Percentiles rank a stretch among this genome's conserved stretches.
These are phyloP conservation scores for Botrytis fragariae DNA, from an alignment of 2,329 filamentous ascomycete genomes.

Conservation along the genomic window DNA sequence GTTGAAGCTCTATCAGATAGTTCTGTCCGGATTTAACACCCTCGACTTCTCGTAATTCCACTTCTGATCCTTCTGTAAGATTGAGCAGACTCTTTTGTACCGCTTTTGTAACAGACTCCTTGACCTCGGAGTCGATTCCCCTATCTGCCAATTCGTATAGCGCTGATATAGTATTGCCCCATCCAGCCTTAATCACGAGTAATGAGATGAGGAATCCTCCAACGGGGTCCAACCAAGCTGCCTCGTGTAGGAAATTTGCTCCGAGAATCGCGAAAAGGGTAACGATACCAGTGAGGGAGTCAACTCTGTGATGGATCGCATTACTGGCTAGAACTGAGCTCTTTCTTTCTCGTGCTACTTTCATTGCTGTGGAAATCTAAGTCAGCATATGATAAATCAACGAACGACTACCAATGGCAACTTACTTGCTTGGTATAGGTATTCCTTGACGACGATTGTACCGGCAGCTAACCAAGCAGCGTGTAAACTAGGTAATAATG, in stretches of 20 bases:
- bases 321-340: slow-evolving; percentile 96
- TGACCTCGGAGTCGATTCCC: slow-evolving; percentile 81
- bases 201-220: slow-evolving; percentile 89
- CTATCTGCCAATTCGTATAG: slow-evolving; percentile 89
- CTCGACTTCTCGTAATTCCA: slow-evolving; percentile 74
- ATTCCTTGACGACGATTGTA: slow-evolving; percentile 91
- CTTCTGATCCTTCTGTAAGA: slow-evolving; percentile 53
- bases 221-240: slow-evolving; percentile 90
- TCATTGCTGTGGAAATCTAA: slow-evolving; percentile 67
- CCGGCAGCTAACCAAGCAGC: slow-evolving; percentile 91
- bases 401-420: slow-evolving; percentile 31
- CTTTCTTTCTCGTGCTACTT: slow-evolving; percentile 88
- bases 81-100: slow-evolving; percentile 57
- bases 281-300: slow-evolving; percentile 92
- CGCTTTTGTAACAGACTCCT: slow-evolving; percentile 66
- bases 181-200: slow-evolving; percentile 89
- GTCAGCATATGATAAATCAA: slow-evolving; percentile 27
- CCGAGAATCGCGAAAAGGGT: slow-evolving; percentile 86
- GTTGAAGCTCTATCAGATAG: slow-evolving; percentile 85
- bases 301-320: slow-evolving; percentile 92
- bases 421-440: slow-evolving; percentile 94
- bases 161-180: slow-evolving; percentile 77
- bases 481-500: slow-evolving; percentile 77
- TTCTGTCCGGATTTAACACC: slow-evolving; percentile 97
- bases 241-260: slow-evolving; percentile 80